A percentile compares a stretch with the other conserved stretches of the same genome.
Conservation (phyloP, 768 basidiomycete genomes). For the Chlorophyllum brunneum region DNA sequence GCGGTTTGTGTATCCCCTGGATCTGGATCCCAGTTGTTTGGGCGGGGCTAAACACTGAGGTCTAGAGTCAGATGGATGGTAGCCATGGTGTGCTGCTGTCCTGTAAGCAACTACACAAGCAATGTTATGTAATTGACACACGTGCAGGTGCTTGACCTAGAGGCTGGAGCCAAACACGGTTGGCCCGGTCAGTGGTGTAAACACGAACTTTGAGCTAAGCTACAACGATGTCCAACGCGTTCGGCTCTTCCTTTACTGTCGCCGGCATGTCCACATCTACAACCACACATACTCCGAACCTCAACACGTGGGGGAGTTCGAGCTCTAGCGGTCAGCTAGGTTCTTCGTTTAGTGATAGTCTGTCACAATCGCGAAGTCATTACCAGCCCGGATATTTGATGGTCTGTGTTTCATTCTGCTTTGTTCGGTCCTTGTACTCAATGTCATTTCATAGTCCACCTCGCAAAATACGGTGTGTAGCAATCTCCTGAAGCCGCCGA, state of each 20-base stretch:
- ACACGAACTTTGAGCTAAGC: too few relatives aligned
- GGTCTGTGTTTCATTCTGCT: conserved; percentile 37
- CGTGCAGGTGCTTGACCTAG: too few relatives aligned
- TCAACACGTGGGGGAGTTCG: conserved; percentile 48
- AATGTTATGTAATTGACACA: too few relatives aligned
- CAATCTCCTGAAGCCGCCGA: not conserved
- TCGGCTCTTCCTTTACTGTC: conserved; percentile 47
- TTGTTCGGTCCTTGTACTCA: not conserved
- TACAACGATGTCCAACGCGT: conserved; percentile 26
- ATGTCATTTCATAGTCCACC: conserved; percentile 40
- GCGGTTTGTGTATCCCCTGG: too few relatives aligned
- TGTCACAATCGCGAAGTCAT: conserved; percentile 69
- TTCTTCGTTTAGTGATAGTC: conserved; percentile 58
- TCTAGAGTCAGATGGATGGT: too few relatives aligned
- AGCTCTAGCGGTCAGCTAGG: conserved; percentile 41
- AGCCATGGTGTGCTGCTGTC: too few relatives aligned
- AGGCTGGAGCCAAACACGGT: too few relatives aligned
- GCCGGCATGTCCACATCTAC: conserved; percentile 58
- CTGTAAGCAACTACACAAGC: too few relatives aligned
- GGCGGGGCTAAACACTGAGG: too few relatives aligned
- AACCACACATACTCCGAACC: conserved; percentile 42
- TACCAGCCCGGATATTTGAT: conserved; percentile 82
- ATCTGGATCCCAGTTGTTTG: too few relatives aligned
- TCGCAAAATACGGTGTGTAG: conserved; percentile 55
- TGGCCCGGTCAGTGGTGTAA: too few relatives aligned